Evolutionary conservation across 441 rosid species (phyloP), one percentile per base, ranked within the genome.

Genomic region (Populus hybrid): DNA sequence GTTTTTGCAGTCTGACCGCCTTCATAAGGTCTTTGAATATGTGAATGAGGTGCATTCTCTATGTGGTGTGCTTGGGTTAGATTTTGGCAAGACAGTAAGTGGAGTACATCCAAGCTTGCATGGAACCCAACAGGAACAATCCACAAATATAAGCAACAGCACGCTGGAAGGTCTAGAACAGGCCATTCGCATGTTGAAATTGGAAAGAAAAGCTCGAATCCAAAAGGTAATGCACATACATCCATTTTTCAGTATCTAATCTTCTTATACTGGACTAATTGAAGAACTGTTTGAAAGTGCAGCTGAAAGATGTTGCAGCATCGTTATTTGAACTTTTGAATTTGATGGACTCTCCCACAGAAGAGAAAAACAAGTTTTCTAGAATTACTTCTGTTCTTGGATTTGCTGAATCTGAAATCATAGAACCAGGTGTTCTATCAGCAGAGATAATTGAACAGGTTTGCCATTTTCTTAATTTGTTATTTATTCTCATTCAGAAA

Each of bases 61-160:
- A 0, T 94, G 98, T 79, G 92, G 97, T 71, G 93, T 97, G 76
- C 90, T 97, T 33, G 98, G 97, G 68, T 78, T 91, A 81, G 98
- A 94, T 82, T 97, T 97, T 80, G 86, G 90, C 56, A 92, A 89
- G 82, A 89, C 91, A 2, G 97, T 97, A 69, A 87, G 93, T 9
- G 95, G 91, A 56, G 97, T 97, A 82, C 97, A 97, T 84, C 99
- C 99, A 26, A 97, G 98, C 82, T 90, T 97, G 83, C 88, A 89
- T 40, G 88, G 91, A 63, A 77, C 88, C 40, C 86, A 83, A 79
- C 87, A 83, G 16, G 99, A 90, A 77, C 97, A 93, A 65, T 89
- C 94, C 6, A 92, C 98, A 78, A 97, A 94, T 73, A 94, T 94
- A 79, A 93, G 98, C 76, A 78, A 91, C 81, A 82, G 78, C 84